Base-by-base conservation (phyloP, 805 yeast species). In the Kuraishia ogatae region DNA sequence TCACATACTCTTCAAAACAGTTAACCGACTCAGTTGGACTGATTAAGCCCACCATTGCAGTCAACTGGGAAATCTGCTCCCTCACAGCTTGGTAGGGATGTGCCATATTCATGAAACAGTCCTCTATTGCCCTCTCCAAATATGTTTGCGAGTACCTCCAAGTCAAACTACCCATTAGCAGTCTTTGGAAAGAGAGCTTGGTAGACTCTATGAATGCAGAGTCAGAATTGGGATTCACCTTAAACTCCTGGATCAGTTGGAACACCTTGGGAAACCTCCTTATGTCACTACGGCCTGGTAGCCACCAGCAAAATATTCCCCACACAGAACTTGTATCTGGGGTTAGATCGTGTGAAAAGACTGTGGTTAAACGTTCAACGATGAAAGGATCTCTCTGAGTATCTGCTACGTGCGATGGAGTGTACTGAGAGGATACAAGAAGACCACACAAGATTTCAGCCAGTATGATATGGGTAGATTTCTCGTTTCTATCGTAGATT, bases 11-110 rank as follows among this genome's bases (percentile, higher is more conserved):
- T 1, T 66, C 68, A 24, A 74, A 73, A 54, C 67, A 70, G 1
- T 3, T 35, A 15, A 7, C 6, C 17, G 43, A 35, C 43, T 35
- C 43, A 3, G 17, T 11, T 35, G 43, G 43, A 11, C 43, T 35
- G 0, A 75, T 61, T 55, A 70, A 68, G 2, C 79, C 71, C 17
- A 80, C 60, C 2, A 70, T 77, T 11, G 81, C 79, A 49, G 90
- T 64, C 4, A 85, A 69, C 1, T 81, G 74, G 0, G 92, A 93
- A 52, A 87, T 71, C 53, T 83, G 83, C 21, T 78, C 82, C 22
- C 96, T 75, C 5, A 92, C 91, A 11, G 82, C 81, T 55, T 84
- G 85, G 64, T 87, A 87, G 5, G 87, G 85, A 64, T 89, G 91
- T 50, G 79, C 74, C 48, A 86, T 66, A 29, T 79, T 73, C 1